A percentile compares a stretch with the other conserved stretches of the same genome.
These are phyloP conservation scores for Aspergillaceae sp. DNA, from an alignment of 2,329 filamentous ascomycete genomes.

Conservation along the genomic window DNA sequence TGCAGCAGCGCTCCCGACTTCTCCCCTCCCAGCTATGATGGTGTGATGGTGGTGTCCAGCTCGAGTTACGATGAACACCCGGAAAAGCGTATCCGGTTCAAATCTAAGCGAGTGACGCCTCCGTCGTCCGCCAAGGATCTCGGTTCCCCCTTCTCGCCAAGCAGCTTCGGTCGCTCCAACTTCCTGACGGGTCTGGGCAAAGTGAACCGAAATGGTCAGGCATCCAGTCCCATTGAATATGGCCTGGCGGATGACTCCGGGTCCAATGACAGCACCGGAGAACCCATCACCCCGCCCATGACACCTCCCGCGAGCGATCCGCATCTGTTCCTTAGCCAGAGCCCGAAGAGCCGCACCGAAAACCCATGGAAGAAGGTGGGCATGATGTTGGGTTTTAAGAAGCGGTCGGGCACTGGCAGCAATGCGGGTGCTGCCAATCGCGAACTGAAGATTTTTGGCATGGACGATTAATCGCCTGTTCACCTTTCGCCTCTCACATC, in stretches of 20 bases:
- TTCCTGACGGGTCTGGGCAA: slow-evolving; percentile 28
- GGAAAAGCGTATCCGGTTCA: slow-evolving; percentile 18
- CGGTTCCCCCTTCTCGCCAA: slow-evolving; percentile 15
- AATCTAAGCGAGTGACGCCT: slow-evolving; percentile 23
- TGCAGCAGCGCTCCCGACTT: slow-evolving; percentile 38
- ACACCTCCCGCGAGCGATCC: slow-evolving; percentile 42
- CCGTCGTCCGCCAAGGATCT: slow-evolving; percentile 24
- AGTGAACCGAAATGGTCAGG: slow-evolving; percentile 26
- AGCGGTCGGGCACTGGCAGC: slow-evolving; percentile 17
- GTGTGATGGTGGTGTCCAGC: slow-evolving; percentile 23
- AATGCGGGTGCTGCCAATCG: slow-evolving; percentile 15
- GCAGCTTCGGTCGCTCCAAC: slow-evolving; percentile 20
- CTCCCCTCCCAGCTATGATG: slow-evolving; percentile 25
- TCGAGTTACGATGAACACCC: slow-evolving; percentile 22
- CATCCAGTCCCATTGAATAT: slow-evolving; percentile 29
- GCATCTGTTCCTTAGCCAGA: slow-evolving; percentile 21
- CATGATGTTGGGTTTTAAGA: slow-evolving; percentile 40
- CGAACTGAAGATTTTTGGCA: slow-evolving; percentile 16
- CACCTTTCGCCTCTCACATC: background rate
- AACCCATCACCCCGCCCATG: slow-evolving; percentile 44
- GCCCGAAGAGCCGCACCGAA: slow-evolving; percentile 36
- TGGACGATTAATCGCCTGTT: slow-evolving; percentile 14
- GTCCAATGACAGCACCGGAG: slow-evolving; percentile 33
- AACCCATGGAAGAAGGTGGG: slow-evolving; percentile 48
- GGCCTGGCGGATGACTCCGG: slow-evolving; percentile 41